Evolutionary conservation across 352 stramenopile species (phyloP), one percentile per base, ranked within the genome.

Genomic region (Pythium chondricola): DNA sequence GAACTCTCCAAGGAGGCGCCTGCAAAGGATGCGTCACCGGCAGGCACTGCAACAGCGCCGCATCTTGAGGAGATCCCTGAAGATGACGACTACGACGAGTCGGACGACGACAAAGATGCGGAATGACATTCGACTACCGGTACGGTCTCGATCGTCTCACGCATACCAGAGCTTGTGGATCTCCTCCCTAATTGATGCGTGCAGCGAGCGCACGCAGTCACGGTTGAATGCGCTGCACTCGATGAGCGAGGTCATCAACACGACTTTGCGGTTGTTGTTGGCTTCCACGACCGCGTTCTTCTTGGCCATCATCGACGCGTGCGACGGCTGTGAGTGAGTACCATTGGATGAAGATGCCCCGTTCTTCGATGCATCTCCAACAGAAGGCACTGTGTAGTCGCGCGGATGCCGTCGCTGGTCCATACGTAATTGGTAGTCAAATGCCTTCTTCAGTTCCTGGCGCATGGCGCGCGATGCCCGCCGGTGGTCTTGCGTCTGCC

Each of bases 401-500:
- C 48, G 38, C 0, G 69, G 71, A 8, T 78, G 52, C 22, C 61
- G 62, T 17, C 67, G 64, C 40, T 69, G 65, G 20, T 78, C 59
- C 58, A 72, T 65, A 35, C 40, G 58, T 4, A 85, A 20, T 7
- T 77, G 52, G 44, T 83, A 67, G 41, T 83, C 61, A 18, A 85
- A 63, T 26, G 66, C 73, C 30, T 65, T 58, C 11, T 71, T 69
- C 24, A 85, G 67, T 45, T 80, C 64, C 38, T 64, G 61, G n/a
- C 71, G 61, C 20, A 68, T 55, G n/a, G 54, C 55, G 0, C 61
- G 64, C 44, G 58, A 61, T 3, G 50, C 45, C 24, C 65, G 63
- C 24, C 70, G 64, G 14, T 71, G 60, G 8, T 69, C 60, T 42
- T 69, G 57, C 11, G 51, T 50, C 30, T 65, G 45, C 42, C 13